Conservation (phyloP, 805 yeast genomes). For the Kuraishia molischiana region DNA sequence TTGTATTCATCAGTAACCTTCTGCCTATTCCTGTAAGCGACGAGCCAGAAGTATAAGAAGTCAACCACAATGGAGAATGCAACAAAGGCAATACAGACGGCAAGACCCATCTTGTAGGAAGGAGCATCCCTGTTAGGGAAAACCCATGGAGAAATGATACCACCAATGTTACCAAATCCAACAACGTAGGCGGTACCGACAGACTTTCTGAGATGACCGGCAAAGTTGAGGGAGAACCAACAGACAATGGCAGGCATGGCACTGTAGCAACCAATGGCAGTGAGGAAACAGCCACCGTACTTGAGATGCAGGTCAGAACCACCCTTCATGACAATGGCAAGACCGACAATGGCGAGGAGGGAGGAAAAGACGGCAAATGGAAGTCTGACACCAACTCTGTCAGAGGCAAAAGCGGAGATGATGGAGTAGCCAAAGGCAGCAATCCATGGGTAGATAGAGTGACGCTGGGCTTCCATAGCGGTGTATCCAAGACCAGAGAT, state of each 20-base stretch:
- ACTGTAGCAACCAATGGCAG: slow-evolving; percentile 48
- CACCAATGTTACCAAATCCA: slow-evolving; percentile 70
- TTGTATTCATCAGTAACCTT: slow-evolving; percentile 22
- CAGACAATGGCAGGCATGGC: slow-evolving; percentile 64
- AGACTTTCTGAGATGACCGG: slow-evolving; percentile 52
- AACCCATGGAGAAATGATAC: slow-evolving; percentile 52
- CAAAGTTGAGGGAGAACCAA: slow-evolving; percentile 54
- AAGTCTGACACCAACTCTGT: slow-evolving; percentile 34
- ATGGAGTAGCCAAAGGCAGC: slow-evolving; percentile 62
- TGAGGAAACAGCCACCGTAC: slow-evolving; percentile 56
- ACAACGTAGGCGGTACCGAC: slow-evolving; percentile 41
- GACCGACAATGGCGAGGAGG: slow-evolving; percentile 39
- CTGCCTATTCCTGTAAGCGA: slow-evolving; percentile 21
- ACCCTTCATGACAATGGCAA: slow-evolving; percentile 42
- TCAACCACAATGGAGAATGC: slow-evolving; percentile 27
- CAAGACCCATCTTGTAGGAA: slow-evolving; percentile 43
- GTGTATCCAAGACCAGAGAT: slow-evolving; percentile 53
- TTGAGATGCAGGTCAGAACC: slow-evolving; percentile 28
- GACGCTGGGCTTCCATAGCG: slow-evolving; percentile 65
- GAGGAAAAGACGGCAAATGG: slow-evolving; percentile 25
- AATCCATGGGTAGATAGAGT: slow-evolving; percentile 83
- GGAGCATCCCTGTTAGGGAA: slow-evolving; percentile 51
- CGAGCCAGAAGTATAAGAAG: slow-evolving; percentile 20
- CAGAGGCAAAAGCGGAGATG: slow-evolving; percentile 55
- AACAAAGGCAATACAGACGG: slow-evolving; percentile 38